A percentile compares a stretch with the other conserved stretches of the same genome.
phyloP scores from a whole-genome alignment of 2,329 filamentous ascomycete genomes.

The Ploettnerulaceae sp. region DNA sequence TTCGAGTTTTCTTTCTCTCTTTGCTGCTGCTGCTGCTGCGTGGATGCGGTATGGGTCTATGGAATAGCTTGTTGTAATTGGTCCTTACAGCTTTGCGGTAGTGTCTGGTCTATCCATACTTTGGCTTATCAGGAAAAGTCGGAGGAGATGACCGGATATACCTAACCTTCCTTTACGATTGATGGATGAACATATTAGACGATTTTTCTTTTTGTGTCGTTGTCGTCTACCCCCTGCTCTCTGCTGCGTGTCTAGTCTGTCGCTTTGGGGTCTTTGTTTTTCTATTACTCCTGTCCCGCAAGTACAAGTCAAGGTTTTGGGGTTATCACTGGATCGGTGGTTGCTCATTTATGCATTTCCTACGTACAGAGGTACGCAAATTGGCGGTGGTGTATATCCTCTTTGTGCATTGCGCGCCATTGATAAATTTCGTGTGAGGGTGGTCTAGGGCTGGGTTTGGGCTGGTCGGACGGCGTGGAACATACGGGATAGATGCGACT shows the following conservation, averaged over 20 bases:
- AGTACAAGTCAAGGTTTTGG: too few species aligned
- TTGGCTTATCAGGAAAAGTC: constrained; percentile 1
- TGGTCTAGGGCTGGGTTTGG: too few species aligned
- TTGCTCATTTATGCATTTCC: too few species aligned
- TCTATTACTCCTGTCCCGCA: background rate
- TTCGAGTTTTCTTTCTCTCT: constrained; percentile 1
- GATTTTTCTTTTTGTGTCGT: constrained; percentile 22
- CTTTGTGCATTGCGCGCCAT: too few species aligned
- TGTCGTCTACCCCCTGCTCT: background rate
- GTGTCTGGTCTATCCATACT: constrained; percentile 2
- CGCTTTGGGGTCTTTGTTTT: background rate
- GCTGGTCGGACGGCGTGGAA: too few species aligned
- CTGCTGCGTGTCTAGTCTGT: constrained; percentile 6
- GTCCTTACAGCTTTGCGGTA: background rate
- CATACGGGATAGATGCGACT: too few species aligned
- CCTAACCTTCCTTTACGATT: constrained; percentile 28
- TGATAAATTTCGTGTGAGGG: too few species aligned
- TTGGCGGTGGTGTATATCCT: too few species aligned
- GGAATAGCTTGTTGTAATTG: constrained; percentile 13
- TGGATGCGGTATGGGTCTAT: too few species aligned
- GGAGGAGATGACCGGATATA: constrained; percentile 3
- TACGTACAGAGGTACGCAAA: too few species aligned
- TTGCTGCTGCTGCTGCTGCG: background rate
- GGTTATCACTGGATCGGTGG: too few species aligned
- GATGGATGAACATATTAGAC: constrained; percentile 29